Base-by-base conservation (phyloP, 1,139 yeast genomes). In the Blastobotrys ciferrii region DNA sequence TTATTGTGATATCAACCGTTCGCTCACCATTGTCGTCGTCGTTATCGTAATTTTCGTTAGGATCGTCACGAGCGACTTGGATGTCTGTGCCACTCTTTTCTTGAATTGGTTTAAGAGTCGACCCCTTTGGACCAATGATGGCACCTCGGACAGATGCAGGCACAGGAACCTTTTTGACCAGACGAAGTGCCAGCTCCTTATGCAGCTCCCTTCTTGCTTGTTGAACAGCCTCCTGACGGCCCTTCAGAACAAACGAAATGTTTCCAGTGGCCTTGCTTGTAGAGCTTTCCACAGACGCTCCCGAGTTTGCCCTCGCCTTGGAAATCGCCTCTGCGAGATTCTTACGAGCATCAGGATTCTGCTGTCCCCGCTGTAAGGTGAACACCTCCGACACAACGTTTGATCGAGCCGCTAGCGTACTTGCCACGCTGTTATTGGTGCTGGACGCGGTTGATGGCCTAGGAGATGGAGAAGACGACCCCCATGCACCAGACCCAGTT, bases 101-200 rank as follows among this genome's bases (percentile, higher is more conserved):
- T 49, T 86, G 76, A 58, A 94, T 87, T 51, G 92, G 89, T 63
- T 82, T 86, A 67, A 94, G 79, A 55, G 76, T 85, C 58, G 78
- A 78, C 62, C 98, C 99, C 66, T 84, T 87, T 42, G 92, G 78
- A 51, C 99, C 99, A 69, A 94, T 89, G 55, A 94, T 80, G 51
- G 80, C 78, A 2, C 95, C 78, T 67, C 96, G 81, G 48, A 88
- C 77, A 58, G 80, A 79, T 23, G 92, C 78, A 36, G 98, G 98
- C 50, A 92, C 80, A 42, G 74, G 68, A 63, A 92, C 78, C 37
- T 74, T 68, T 45, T 79, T 71, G 13, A 72, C 72, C 48, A 87
- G 80, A 54, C 61, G 63, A 20, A 84, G 84, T 35, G 95, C 83
- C 64, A 92, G 76, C 58, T 81, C 85, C 63, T 81, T 82, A 54